Conservation (phyloP, 768 basidiomycete genomes). For the Lactarius indigo region DNA sequence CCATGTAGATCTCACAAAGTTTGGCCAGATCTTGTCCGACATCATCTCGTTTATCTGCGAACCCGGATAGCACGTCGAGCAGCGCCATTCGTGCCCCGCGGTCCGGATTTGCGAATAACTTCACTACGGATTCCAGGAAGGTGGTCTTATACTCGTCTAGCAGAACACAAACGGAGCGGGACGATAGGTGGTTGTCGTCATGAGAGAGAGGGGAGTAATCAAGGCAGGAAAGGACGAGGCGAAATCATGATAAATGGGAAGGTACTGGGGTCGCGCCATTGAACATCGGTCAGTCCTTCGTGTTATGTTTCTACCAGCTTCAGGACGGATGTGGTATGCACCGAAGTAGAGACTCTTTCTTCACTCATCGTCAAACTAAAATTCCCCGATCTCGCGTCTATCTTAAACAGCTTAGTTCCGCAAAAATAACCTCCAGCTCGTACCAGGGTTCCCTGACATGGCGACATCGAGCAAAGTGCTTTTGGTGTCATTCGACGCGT, state of each 20-base stretch:
- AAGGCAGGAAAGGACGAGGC: slow-evolving; percentile 79
- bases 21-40: slow-evolving; percentile 87
- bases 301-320: background rate
- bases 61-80: slow-evolving; percentile 71
- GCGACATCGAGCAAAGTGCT: slow-evolving; percentile 83
- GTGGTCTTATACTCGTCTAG: slow-evolving; percentile 64
- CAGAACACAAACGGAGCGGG: slow-evolving; percentile 70
- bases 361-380: slow-evolving; percentile 77
- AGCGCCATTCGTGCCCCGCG: slow-evolving; percentile 93
- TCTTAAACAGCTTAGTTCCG: slow-evolving; percentile 75
- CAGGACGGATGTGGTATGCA: slow-evolving; percentile 31
- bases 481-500: slow-evolving; percentile 69
- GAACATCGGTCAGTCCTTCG: slow-evolving; percentile 50
- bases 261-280: slow-evolving; percentile 78
- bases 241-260: slow-evolving; percentile 87
- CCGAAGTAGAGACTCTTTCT: slow-evolving; percentile 78
- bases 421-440: slow-evolving; percentile 75
- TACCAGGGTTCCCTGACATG: slow-evolving; percentile 56
- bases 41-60: slow-evolving; percentile 79
- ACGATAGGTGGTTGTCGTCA: slow-evolving; percentile 67
- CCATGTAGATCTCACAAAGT: slow-evolving; percentile 58
- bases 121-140: slow-evolving; percentile 75
- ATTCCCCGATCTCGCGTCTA: slow-evolving; percentile 80
- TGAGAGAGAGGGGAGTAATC: slow-evolving; percentile 65
- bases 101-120: slow-evolving; percentile 85